Percentiles rank a stretch among this genome's conserved stretches.
Conservation (phyloP, 129 eudicot genomes). For the Solidago caesia region DNA sequence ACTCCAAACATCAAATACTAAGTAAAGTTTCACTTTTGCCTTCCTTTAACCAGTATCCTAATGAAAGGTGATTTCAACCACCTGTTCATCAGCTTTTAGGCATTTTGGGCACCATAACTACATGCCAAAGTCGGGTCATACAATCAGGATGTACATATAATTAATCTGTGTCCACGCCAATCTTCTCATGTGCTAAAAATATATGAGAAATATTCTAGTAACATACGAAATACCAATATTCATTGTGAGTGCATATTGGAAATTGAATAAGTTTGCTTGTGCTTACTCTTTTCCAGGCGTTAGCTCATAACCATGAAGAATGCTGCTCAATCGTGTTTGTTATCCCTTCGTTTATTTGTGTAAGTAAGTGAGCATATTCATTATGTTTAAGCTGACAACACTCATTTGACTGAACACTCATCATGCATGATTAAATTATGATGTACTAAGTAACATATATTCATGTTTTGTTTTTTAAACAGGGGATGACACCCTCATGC, state of each 20-base stretch:
- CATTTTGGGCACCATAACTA: neutral
- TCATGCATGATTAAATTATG: conserved; percentile 6
- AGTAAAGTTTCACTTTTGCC: neutral
- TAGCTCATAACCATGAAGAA: conserved; percentile 17
- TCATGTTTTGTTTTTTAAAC: neutral
- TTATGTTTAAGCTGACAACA: conserved; percentile 3
- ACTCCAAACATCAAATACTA: conserved; percentile 2
- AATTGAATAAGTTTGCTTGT: conserved; percentile 6
- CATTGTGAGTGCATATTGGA: neutral
- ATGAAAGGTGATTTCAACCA: conserved; percentile 3
- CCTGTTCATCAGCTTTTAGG: neutral
- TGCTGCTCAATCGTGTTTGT: conserved; percentile 14
- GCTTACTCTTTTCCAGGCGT: conserved; percentile 1
- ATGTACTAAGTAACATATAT: conserved; percentile 11
- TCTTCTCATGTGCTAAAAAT: neutral
- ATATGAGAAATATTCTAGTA: neutral
- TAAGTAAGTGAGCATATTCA: conserved; percentile 3
- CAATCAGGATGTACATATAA: neutral
- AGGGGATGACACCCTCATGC: neutral
- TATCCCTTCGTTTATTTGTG: neutral
- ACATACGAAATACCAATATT: neutral
- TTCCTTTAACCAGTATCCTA: neutral
- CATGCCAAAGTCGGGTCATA: neutral
- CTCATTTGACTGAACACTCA: neutral
- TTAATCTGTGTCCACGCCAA: conserved; percentile 8